phyloP scores from a whole-genome alignment of 495 filamentous ascomycete species.

The Aspergillus sparsus region DNA sequence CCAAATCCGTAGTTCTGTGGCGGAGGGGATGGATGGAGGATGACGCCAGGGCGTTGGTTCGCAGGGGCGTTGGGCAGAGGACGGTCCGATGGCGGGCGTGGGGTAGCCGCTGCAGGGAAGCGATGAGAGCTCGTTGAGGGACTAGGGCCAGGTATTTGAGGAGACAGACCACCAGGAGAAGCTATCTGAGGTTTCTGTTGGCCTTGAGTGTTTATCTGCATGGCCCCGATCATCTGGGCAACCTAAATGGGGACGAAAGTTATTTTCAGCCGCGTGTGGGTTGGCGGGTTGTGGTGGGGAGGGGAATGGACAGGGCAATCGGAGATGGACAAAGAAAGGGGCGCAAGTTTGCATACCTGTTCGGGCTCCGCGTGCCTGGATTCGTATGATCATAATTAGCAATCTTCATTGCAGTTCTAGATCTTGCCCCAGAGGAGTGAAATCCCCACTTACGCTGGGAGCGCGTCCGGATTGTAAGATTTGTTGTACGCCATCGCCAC shows the following conservation, averaged over 20 bases:
- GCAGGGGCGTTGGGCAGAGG: constrained; percentile 35
- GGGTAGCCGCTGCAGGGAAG: constrained; percentile 27
- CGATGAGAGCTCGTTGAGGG: constrained; percentile 25
- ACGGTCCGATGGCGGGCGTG: constrained; percentile 32
- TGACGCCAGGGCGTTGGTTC: constrained; percentile 36
- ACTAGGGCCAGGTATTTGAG: constrained; percentile 33
- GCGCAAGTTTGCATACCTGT: constrained; percentile 55
- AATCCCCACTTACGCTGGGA: constrained; percentile 77
- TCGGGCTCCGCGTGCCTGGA: constrained; percentile 91
- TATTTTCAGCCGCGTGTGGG: constrained; percentile 7
- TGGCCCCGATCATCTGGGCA: constrained; percentile 54
- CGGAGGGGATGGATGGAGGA: constrained; percentile 54
- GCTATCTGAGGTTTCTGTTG: constrained; percentile 33
- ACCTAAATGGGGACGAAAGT: constrained; percentile 36
- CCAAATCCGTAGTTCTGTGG: constrained; percentile 62
- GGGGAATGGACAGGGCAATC: no score
- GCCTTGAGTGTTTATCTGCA: constrained; percentile 28
- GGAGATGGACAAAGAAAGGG: no score
- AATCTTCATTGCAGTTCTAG: not conserved
- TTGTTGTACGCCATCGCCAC: constrained; percentile 87
- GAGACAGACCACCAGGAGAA: constrained; percentile 32
- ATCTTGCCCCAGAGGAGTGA: not conserved
- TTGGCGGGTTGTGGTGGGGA: not conserved
- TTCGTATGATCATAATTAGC: constrained; percentile 12
- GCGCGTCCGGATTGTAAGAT: constrained; percentile 91